Evolutionary conservation across 257 asterid genomes (phyloP), one percentile per base, ranked within the genome.

Genomic region (Cynanchum wilfordii): DNA sequence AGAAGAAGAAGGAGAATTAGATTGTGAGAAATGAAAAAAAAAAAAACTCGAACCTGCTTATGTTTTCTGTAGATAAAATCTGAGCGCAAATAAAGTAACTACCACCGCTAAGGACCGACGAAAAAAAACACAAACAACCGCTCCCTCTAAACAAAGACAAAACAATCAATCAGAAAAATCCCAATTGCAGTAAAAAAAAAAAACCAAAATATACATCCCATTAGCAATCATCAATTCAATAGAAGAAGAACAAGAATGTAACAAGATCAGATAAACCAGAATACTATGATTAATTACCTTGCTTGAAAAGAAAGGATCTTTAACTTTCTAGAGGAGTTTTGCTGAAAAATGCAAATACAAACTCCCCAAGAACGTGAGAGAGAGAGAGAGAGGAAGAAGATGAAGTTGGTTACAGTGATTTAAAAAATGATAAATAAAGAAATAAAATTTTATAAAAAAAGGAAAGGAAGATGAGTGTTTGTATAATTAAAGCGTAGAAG

Each of bases 401-500:
- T 62, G 76, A 52, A 74, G 68, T 63, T 82, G 13, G 76, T n/a
- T 55, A 78, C 57, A 56, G 40, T 76, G 8, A 50, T 36, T 9
- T 19, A 10, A 65, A 24, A 65, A 64, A 25, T n/a, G n/a, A 20
- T 36, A 5, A 33, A 33, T 33, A 33, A 33, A 42, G 7, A 42
- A 42, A 7, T 42, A 7, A 42, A 42, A n/a, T n/a, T n/a, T n/a
- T n/a, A n/a, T 10, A 65, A 16, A 65, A 40, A 27, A n/a, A 24
- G 29, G n/a, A 38, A 19, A 66, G n/a, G 75, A 51, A 29, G 71
- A 59, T 62, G 65, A 44, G 55, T 29, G 55, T 29, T 55, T 69
- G 36, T 17, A 56, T 19, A 64, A 73, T 67, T 72, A 38, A 58
- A 72, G 87, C 76, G 82, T 77, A 72, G 85, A 84, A 79, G 87